Evolutionary conservation across 1,284 basidiomycete genomes (phyloP), one percentile per base, ranked within the genome.

Genomic region (Pseudozyma flocculosa): DNA sequence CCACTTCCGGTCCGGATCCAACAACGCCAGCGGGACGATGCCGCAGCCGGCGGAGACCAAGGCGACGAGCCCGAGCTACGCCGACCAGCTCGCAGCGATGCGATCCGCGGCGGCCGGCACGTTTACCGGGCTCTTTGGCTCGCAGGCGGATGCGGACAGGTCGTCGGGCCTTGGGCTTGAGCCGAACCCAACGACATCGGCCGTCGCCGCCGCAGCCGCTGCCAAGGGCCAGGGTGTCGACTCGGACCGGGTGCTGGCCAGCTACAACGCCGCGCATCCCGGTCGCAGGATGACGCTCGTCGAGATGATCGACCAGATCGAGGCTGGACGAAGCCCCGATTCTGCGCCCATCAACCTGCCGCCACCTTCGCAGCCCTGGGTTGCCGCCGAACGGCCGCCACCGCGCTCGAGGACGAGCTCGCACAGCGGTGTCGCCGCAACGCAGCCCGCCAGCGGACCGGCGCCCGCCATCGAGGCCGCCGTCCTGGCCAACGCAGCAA

Each of bases 271-370:
- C 18, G 37, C 56, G 4, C 40, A 40, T 3, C 39, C 43, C 3
- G 58, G 54, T 7, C 37, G 50, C 18, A 26, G 54, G 30, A 48
- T 54, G 15, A 65, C 62, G 1, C 32, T 65, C 22, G 57, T 65
- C 26, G 62, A 65, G 15, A 54, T 65, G 48, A 60, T 61, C 19
- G 62, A 58, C 43, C 50, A 65, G 38, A 46, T 61, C 24, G 58
- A 65, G 40, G 48, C 38, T 5, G 38, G 19, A 11, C n/a, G 38
- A 5, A 40, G 38, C 21, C 38, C 38, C 9, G 38, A 11, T n/a
- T 21, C 38, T 8, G n/a, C 38, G 18, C 3, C 38, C 5, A n/a
- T 8, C n/a, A n/a, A 5, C 11, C 38, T 40, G 5, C 38, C 38
- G 4, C 38, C 38, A 15, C 38, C 38, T 4, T 21, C 38, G 18